Base-by-base conservation (phyloP, 1,284 basidiomycete species). In the Papiliotrema nemorosa region DNA sequence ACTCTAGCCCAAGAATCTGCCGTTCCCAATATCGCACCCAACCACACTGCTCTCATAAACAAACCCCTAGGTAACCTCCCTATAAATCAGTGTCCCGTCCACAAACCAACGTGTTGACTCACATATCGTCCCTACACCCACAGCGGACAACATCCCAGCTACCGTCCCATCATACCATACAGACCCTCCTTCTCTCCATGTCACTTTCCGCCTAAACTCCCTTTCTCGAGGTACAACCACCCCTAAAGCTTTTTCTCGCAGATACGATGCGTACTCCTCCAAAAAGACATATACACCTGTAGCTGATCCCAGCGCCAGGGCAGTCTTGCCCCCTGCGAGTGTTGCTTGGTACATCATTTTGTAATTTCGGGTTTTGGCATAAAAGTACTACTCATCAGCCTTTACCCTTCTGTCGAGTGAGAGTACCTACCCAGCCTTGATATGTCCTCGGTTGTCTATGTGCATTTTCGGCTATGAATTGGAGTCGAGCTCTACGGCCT, bases 311-410 rank as follows among this genome's bases (percentile, higher is more conserved):
- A 75, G 53, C 1, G 58, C 61, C 0, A 64, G 26, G 20, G 67
- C 68, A 42, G 69, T 70, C 43, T 55, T 59, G 1, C 54, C 58
- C 5, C 71, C 73, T n/a, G 58, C 56, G 16, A 56, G 57, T 20
- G 62, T 49, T 1, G 65, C 66, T 4, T 56, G 63, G 35, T 62
- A 67, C 45, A 74, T 52, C 26, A 75, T 62, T 25, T 67, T 62
- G 55, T 75, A 75, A 44, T 75, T 75, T 37, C 73, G 59, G 2
- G 73, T 74, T 56, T 74, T 74, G 41, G 70, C 70, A 60, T 75
- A 75, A 44, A 72, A 75, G 63, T 75, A 75, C 73, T 74, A 49
- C 1, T 34, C 24, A 27, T 21, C 41, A 31, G 47, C 25, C 42
- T 34, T 44, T 22, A 38, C 37, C 24, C 5, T 3, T 7, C n/a